A percentile compares a stretch with the other conserved stretches of the same genome.
These are phyloP conservation scores for Apophysomyces ossiformis DNA, from an alignment of 371 early-diverging fungal genomes.

Conservation along the genomic window DNA sequence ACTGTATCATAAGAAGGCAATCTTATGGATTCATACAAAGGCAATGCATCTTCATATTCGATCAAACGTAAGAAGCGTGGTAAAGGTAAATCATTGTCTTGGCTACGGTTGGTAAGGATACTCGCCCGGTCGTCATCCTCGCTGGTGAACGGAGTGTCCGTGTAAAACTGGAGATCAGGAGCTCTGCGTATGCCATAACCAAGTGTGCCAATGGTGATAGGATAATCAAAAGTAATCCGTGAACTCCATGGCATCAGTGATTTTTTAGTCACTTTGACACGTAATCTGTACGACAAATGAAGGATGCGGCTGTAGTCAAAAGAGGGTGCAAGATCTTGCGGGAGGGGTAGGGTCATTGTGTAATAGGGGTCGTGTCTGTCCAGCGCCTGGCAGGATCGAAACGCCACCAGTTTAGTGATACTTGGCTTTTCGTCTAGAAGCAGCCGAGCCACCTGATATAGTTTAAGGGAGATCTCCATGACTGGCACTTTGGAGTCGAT, in stretches of 20 bases:
- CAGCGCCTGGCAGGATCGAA: not conserved
- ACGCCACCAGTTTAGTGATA: not conserved
- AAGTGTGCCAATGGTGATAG: constrained; percentile 42
- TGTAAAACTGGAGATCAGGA: constrained; percentile 23
- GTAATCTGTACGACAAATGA: constrained; percentile 27
- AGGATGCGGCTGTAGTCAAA: constrained; percentile 35
- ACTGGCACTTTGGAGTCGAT: not conserved
- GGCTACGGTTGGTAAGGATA: not conserved
- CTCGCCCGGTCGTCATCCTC: not conserved
- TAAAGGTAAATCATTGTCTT: not conserved
- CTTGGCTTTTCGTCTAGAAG: constrained; percentile 15
- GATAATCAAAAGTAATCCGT: constrained; percentile 21
- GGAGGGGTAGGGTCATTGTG: constrained; percentile 23
- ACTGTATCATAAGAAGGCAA: constrained; percentile 16
- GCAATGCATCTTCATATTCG: constrained; percentile 40
- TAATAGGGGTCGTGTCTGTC: constrained; percentile 16
- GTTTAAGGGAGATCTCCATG: not conserved
- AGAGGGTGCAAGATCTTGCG: constrained; percentile 32
- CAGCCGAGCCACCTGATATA: constrained; percentile 17
- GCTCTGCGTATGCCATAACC: constrained; percentile 40
- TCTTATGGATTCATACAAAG: constrained; percentile 32
- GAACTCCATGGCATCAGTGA: constrained; percentile 20
- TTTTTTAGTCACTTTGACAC: constrained; percentile 31
- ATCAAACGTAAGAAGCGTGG: constrained; percentile 35
- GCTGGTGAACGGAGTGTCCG: not conserved